Base-by-base conservation (phyloP, 441 rosid genomes). In the Capsella rubella region DNA sequence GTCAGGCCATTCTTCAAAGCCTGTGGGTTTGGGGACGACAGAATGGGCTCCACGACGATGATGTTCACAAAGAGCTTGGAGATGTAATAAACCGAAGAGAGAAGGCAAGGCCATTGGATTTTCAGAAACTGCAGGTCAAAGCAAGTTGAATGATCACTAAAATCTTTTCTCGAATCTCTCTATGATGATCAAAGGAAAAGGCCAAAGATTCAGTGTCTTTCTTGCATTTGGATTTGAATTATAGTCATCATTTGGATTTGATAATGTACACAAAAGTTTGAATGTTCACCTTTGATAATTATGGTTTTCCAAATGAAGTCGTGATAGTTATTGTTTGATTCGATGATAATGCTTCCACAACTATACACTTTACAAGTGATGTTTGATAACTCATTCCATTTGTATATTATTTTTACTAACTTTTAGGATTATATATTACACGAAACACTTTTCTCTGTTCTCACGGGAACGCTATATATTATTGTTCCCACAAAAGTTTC, bases 11-110 rank as follows among this genome's bases (percentile, higher is more conserved):
- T 94, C 86, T 91, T 94, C 67, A 64, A 83, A 79, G 88, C 93
- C 1, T 91, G 96, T 79, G 97, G 95, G 65, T 94, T 91, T 84
- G 87, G 85, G 72, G 89, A 85, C 69, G 99, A 94, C 80, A 72
- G 86, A 15, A 79, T 91, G 84, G 86, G 92, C 64, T 89, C 97
- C 39, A 87, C 92, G 5, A 87, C 95, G 3, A 94, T 91, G 97
- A 87, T 91, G 89, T 85, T 88, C 67, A 75, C 79, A 0, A 68
- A 75, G 59, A 62, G 74, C 58, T 54, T 75, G 6, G 65, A 75
- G 27, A 6, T 15, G 0, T 68, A 45, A 21, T 21, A 59, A 32
- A 3, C 50, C 3, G 4, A 32, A 60, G 45, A 53, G 2, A 58
- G 32, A 62, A 62, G 52, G 50, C 25, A 62, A 61, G 52, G 31